phyloP scores from a whole-genome alignment of 148 eudicot genomes.

The Rhododendron kiyosumense region DNA sequence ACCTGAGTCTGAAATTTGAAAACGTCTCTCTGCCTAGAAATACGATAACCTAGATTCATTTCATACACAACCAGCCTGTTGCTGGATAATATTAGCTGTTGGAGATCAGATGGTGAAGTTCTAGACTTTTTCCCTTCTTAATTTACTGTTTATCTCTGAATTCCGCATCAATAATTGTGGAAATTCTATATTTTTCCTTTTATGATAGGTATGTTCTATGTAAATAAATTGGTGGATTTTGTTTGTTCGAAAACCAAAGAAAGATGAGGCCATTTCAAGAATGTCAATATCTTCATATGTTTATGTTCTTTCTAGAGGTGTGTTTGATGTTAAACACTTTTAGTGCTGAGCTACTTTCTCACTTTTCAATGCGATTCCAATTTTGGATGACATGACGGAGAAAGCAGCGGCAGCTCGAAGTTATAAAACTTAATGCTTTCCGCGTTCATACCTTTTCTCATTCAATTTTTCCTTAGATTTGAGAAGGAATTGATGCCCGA shows the following conservation, averaged over 20 bases:
- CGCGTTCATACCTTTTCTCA: not conserved
- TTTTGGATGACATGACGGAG: conserved; percentile 12
- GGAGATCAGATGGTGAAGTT: not conserved
- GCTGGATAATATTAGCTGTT: not conserved
- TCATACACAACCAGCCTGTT: not conserved
- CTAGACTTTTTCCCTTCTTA: not conserved
- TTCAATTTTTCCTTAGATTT: conserved; percentile 6
- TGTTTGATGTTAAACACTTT: not conserved
- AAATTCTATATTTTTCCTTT: not conserved
- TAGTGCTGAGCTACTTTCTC: no score
- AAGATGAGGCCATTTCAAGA: not conserved
- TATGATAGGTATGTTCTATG: not conserved
- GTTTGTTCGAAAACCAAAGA: not conserved
- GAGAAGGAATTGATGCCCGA: conserved; percentile 6
- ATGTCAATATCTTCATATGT: conserved; percentile 4
- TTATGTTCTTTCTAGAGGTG: not conserved
- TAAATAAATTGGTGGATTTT: not conserved
- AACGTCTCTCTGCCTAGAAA: not conserved
- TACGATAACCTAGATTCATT: not conserved
- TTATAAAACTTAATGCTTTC: conserved; percentile 5
- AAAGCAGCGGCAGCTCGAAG: conserved; percentile 8
- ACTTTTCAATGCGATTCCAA: conserved; percentile 10
- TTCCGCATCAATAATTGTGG: not conserved
- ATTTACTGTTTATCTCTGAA: not conserved
- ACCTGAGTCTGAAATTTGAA: not conserved